phyloP scores from a whole-genome alignment of 495 filamentous ascomycete species.

The Xylaria curta region DNA sequence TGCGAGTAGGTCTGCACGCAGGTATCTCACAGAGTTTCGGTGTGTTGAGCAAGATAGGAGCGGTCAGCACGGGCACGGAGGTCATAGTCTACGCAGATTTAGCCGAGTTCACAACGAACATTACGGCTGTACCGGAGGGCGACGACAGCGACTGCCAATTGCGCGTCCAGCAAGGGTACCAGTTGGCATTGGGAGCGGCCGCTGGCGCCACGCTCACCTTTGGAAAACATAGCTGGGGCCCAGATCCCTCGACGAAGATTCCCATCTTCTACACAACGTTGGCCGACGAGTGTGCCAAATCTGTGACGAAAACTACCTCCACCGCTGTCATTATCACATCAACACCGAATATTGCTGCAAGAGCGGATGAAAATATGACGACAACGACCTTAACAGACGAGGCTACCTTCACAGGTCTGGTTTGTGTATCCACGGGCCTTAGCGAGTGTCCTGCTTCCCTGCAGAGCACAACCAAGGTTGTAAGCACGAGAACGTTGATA shows the following conservation, averaged over 20 bases:
- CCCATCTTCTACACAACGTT: constrained; percentile 62
- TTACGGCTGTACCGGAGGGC: constrained; percentile 43
- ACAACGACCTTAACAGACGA: constrained; percentile 46
- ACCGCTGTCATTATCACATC: constrained; percentile 36
- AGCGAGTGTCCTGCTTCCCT: constrained; percentile 55
- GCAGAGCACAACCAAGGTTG: constrained; percentile 47
- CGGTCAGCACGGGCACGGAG: constrained; percentile 53
- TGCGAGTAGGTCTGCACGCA: constrained; percentile 53
- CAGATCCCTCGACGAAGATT: constrained; percentile 49
- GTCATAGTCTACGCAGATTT: constrained; percentile 56
- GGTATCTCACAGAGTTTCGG: constrained; percentile 54
- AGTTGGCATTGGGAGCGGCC: constrained; percentile 55
- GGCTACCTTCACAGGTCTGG: constrained; percentile 45
- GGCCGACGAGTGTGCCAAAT: constrained; percentile 51
- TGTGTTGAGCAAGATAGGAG: too few species aligned
- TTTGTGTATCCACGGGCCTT: constrained; percentile 46
- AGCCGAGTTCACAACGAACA: constrained; percentile 59
- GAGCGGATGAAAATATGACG: constrained; percentile 37
- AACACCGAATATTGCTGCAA: constrained; percentile 37
- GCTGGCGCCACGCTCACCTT: constrained; percentile 59
- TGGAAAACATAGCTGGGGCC: constrained; percentile 55
- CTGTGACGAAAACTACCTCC: constrained; percentile 24
- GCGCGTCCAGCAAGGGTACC: constrained; percentile 53
- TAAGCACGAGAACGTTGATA: constrained; percentile 41
- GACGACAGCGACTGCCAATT: constrained; percentile 48